phyloP scores from a whole-genome alignment of 1,284 basidiomycete species.

The Rhodotorula sp. region DNA sequence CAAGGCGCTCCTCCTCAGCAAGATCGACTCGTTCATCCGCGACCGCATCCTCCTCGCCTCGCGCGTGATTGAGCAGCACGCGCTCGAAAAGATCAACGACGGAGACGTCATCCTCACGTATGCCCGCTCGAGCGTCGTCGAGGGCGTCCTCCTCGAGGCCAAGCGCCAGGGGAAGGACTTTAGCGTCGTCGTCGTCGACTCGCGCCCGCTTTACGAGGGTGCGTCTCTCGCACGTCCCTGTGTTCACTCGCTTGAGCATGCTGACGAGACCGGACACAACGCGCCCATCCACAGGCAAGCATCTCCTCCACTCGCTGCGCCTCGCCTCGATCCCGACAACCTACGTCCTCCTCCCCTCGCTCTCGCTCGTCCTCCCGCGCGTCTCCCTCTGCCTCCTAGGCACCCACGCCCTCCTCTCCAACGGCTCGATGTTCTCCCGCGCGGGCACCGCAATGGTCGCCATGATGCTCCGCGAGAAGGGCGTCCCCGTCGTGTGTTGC shows the following conservation, averaged over 20 bases:
- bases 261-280: too few relatives aligned
- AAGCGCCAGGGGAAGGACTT: slow-evolving; percentile 65
- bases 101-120: slow-evolving; percentile 92
- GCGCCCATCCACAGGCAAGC: slow-evolving; percentile 63
- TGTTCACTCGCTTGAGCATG: background rate
- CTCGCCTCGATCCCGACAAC: slow-evolving; percentile 79
- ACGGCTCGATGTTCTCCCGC: slow-evolving; percentile 90
- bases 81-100: slow-evolving; percentile 88
- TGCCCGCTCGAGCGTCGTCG: slow-evolving; percentile 90
- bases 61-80: slow-evolving; percentile 86
- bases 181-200: slow-evolving; percentile 92
- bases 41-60: slow-evolving; percentile 93
- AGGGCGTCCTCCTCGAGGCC: slow-evolving; percentile 81
- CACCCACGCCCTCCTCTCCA: slow-evolving; percentile 89
- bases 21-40: slow-evolving; percentile 90
- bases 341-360: slow-evolving; percentile 85
- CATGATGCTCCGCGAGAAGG: slow-evolving; percentile 88
- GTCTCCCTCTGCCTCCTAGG: slow-evolving; percentile 84
- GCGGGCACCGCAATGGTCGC: slow-evolving; percentile 94
- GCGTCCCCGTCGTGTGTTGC: slow-evolving; percentile 91
- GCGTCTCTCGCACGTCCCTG: slow-evolving; percentile 16
- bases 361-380: slow-evolving; percentile 77
- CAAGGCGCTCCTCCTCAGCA: slow-evolving; percentile 76
- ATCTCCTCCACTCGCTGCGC: slow-evolving; percentile 71
- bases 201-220: slow-evolving; percentile 90